Base-by-base conservation (phyloP, 1,284 basidiomycete species). In the Sanghuangporus baumii region DNA sequence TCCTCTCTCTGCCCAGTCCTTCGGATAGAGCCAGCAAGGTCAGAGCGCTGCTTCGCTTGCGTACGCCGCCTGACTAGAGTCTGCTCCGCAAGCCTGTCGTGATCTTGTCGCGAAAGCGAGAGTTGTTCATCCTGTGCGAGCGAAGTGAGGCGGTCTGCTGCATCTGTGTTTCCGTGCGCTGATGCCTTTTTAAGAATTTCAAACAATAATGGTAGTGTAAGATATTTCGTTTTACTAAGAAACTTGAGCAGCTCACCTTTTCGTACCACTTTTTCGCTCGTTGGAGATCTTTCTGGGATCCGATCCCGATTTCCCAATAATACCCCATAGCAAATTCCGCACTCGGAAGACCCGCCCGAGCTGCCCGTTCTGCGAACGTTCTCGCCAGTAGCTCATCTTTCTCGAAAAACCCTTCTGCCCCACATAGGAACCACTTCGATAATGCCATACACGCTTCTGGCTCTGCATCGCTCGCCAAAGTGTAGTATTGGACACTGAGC, bases 311-410 rank as follows among this genome's bases (percentile, higher is more conserved):
- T 71, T 96, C 93, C 47, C 81, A 80, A 72, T 95, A 96, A 73
- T 98, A 98, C 0, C 94, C 96, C 83, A 98, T 87, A 0, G 94
- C 95, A 73, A 98, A 98, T 73, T 95, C 91, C 0, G 93, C 95
- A 60, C 84, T 89, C 0, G 92, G 82, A 38, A 96, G 76, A 0
- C 87, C 88, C 67, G 88, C 90, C 59, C 81, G 77, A 0, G 94
- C 94, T 0, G 95, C 93, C 74, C 96, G 96, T 67, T 94, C 89
- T 0, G 95, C 95, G 77, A 97, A 98, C 0, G 89, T 92, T 68
- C 86, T 86, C 0, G 96, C 95, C 1, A 97, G 79, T 1, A 74
- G 76, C 73, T 98, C 95, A 74, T 97, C 93, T 75, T 95, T 95
- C 37, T 93, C 91, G 69, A 97, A 96, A 31, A 48, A 78, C 23